Conservation (phyloP, 441 rosid genomes). For the Metrosideros polymorpha region DNA sequence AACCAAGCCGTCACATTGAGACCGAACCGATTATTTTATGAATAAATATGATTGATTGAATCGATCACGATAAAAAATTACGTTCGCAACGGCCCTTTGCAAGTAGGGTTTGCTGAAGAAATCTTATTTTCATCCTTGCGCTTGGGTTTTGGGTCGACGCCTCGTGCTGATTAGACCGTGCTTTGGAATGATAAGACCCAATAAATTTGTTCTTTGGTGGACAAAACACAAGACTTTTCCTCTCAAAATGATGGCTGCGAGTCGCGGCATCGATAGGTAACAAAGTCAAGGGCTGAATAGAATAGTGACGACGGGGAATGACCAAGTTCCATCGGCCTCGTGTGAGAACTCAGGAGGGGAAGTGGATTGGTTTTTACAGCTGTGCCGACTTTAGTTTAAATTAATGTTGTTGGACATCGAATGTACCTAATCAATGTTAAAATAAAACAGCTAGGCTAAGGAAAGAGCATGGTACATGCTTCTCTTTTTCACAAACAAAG, state of each 20-base stretch:
- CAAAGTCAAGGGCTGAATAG: not conserved
- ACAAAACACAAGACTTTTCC: not conserved
- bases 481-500: not conserved
- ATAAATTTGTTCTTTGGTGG: not conserved
- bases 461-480: not conserved
- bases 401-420: not conserved
- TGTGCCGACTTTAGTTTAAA: not conserved
- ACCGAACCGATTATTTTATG: not conserved
- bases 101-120: not conserved
- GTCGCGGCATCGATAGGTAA: not conserved
- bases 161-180: not conserved
- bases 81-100: not conserved
- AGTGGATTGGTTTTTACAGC: not conserved
- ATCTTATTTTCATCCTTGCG: not conserved
- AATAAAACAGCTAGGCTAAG: not conserved
- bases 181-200: not conserved
- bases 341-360: not conserved
- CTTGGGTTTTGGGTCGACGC: not conserved
- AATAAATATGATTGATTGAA: not conserved
- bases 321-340: not conserved
- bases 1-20: not conserved
- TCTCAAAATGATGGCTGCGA: not conserved
- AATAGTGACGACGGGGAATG: not conserved
- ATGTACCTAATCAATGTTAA: not conserved
- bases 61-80: not conserved